These are phyloP conservation scores for Amaranthus palmeri DNA, from an alignment of 148 eudicot species.

Conservation along the genomic window DNA sequence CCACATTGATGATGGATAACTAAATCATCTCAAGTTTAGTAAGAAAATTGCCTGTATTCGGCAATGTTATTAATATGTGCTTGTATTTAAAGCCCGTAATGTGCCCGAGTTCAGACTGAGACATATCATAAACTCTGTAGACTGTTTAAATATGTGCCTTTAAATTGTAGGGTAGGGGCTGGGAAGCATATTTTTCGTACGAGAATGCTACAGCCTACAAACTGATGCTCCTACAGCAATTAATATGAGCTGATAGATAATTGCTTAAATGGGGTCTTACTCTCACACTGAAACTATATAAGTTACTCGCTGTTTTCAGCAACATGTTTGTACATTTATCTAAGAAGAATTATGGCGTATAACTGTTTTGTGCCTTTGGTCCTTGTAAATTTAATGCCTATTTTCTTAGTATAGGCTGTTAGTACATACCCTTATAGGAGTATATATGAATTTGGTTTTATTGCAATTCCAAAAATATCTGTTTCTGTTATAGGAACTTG, in stretches of 20 bases:
- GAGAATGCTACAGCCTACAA: background rate
- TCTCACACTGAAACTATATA: background rate
- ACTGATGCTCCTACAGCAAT: background rate
- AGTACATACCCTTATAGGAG: background rate
- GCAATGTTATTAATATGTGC: background rate
- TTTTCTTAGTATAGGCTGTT: background rate
- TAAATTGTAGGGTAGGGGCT: background rate
- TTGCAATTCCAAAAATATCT: background rate
- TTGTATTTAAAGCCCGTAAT: no score
- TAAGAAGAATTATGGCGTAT: constrained; percentile 7
- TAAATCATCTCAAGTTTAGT: background rate
- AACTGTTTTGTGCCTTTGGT: background rate
- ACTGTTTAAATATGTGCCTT: background rate
- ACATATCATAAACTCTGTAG: background rate
- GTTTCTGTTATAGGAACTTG: background rate
- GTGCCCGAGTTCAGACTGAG: background rate
- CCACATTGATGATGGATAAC: background rate
- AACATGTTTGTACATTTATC: background rate
- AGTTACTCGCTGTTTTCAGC: constrained; percentile 4
- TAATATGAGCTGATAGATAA: background rate
- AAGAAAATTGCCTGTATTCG: background rate
- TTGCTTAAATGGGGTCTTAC: background rate
- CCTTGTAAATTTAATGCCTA: constrained; percentile 1
- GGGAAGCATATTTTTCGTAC: background rate
- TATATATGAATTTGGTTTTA: background rate